Conservation (phyloP, 2,329 filamentous ascomycete genomes). For the Penicillium paneum region DNA sequence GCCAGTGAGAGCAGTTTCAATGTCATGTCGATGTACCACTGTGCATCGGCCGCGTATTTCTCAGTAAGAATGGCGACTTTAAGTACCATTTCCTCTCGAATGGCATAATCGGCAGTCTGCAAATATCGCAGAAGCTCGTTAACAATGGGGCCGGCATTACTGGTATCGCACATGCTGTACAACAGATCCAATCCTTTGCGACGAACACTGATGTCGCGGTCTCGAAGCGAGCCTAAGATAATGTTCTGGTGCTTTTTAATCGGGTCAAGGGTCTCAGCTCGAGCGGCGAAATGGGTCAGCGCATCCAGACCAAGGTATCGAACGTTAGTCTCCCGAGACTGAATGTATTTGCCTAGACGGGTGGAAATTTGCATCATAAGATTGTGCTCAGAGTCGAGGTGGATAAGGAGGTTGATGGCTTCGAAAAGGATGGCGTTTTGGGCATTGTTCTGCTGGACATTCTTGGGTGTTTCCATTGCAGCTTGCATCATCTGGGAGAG, state of each 20-base stretch:
- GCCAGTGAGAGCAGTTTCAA: conserved; percentile 92
- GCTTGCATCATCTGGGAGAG: conserved; percentile 86
- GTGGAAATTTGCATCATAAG: conserved; percentile 95
- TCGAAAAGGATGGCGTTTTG: conserved; percentile 98
- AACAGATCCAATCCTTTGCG: conserved; percentile 92
- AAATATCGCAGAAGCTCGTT: conserved; percentile 90
- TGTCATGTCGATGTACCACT: conserved; percentile 99
- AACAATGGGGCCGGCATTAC: conserved; percentile 91
- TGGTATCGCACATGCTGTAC: conserved; percentile 98
- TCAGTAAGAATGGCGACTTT: conserved; percentile 98
- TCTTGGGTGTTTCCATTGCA: conserved; percentile 92
- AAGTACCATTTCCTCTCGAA: conserved; percentile 97
- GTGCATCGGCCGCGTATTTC: conserved; percentile 96
- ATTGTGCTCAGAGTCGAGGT: conserved; percentile 89
- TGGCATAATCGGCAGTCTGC: conserved; percentile 94
- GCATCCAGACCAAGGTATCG: conserved; percentile 93
- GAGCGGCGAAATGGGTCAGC: conserved; percentile 95
- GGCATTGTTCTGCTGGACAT: conserved; percentile 98
- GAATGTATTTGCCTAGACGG: conserved; percentile 89
- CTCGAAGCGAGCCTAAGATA: conserved; percentile 88
- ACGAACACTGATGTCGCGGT: conserved; percentile 94
- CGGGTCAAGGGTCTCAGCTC: conserved; percentile 88
- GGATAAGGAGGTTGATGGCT: conserved; percentile 97
- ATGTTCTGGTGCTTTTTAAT: conserved; percentile 98
- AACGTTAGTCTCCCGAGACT: conserved; percentile 95